Base-by-base conservation (phyloP, 495 filamentous ascomycete genomes). In the Oleoguttula mirabilis region DNA sequence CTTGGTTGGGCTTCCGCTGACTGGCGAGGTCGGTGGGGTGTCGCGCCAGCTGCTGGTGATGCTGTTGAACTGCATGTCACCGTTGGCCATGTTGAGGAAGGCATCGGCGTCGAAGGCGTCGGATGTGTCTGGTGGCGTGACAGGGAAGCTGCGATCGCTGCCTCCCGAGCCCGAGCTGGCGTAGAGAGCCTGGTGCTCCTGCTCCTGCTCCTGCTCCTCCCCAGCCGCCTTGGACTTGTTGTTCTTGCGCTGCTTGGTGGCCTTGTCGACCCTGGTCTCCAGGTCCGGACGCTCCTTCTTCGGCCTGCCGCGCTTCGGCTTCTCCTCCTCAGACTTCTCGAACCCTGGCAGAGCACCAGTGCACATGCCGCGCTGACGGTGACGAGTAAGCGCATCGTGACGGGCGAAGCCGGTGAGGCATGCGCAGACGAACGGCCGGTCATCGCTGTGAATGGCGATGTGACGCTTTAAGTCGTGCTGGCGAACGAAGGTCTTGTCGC, bases 391-490 rank as follows among this genome's bases (percentile, higher is more conserved):
- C 39, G 90, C 90, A 64, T 98, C 90, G 54, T 94, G 87, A 41
- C 90, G 72, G 11, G 87, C 86, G 56, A 96, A 96, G 37, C 77
- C 81, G 54, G 83, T 86, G 33, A 88, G 84, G 60, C 90, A 98
- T 36, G 78, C 71, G 60, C 90, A 98, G 21, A 79, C 78, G 51
- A 94, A 90, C 2, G 90, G 85, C 64, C 94, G 93, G 55, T 88
- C 77, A 27, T 85, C 85, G 15, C 79, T 87, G 62, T 98, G 90
- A 41, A 95, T 96, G 64, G 94, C 94, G 51, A 86, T 77, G 57
- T 98, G 90, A 16, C 90, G 79, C 62, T 96, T 98, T 43, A 96
- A 75, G 56, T 98, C 90, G 57, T 98, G 92, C 47, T 90, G 87
- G 20, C 90, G 78, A 45, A 96, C 92, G 54, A 98, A 98, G 60